phyloP scores from a whole-genome alignment of 345 rosid species.

The Populus pruinosa region DNA sequence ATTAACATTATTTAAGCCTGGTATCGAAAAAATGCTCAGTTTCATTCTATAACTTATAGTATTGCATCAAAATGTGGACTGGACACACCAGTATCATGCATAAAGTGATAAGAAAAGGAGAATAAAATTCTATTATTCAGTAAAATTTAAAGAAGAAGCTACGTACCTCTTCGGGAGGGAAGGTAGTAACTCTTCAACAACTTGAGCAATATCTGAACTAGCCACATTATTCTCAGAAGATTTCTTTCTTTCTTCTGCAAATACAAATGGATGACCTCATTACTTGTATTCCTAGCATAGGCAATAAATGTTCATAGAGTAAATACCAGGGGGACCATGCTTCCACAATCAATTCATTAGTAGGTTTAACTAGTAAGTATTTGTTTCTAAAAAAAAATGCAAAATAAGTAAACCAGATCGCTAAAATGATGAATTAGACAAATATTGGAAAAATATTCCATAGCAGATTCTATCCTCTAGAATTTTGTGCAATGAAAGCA shows the following conservation, averaged over 20 bases:
- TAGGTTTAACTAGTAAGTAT: not conserved
- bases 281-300: not conserved
- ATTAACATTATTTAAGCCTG: not conserved
- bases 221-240: slow-evolving; percentile 20
- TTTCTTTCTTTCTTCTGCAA: slow-evolving; percentile 27
- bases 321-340: not conserved
- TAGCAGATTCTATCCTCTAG: too few species aligned
- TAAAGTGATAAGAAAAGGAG: not conserved
- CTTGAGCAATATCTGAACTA: slow-evolving; percentile 22
- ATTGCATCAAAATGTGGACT: not conserved
- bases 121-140: not conserved
- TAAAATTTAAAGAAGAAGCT: not conserved
- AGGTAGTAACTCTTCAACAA: slow-evolving; percentile 41
- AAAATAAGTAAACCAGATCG: too few species aligned
- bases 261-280: slow-evolving; percentile 2
- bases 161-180: slow-evolving; percentile 49
- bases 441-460: not conserved
- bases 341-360: too few species aligned
- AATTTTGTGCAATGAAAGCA: not conserved
- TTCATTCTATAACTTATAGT: not conserved
- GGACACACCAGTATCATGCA: not conserved
- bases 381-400: not conserved
- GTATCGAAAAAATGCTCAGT: not conserved
- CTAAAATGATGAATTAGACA: not conserved
- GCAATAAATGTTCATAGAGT: not conserved